Percentiles rank a stretch among this genome's conserved stretches.
phyloP scores from a whole-genome alignment of 23 red algal species.

The Chondrus crispus region DNA sequence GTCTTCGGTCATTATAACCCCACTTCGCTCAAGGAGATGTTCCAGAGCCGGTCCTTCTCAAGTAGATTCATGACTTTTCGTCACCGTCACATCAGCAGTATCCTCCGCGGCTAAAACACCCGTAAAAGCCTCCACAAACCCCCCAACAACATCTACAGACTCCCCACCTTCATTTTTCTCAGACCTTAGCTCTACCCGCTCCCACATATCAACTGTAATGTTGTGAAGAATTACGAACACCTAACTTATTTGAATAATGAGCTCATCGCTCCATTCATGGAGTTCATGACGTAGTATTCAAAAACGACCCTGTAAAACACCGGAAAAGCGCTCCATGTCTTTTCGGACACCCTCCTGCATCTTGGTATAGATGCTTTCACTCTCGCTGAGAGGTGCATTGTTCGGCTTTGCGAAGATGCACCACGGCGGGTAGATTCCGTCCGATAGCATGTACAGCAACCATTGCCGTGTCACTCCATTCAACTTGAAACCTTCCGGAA shows the following conservation, averaged over 20 bases:
- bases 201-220: not conserved
- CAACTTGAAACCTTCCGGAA: constrained; percentile 1
- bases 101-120: not conserved
- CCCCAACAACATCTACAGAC: not conserved
- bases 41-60: not conserved
- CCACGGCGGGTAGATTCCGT: constrained; percentile 30
- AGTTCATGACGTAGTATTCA: not conserved
- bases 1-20: not conserved
- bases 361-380: not conserved
- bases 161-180: not conserved
- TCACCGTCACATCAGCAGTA: not conserved
- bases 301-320: constrained; percentile 16
- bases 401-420: constrained; percentile 6
- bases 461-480: not conserved
- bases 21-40: not conserved
- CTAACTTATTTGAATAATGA: not conserved
- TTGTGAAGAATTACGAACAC: constrained; percentile 14
- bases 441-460: not conserved
- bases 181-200: not conserved
- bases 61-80: not conserved
- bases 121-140: not conserved
- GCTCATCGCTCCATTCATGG: not conserved
- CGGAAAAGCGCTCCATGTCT: constrained; percentile 33
- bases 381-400: not conserved
- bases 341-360: constrained; percentile 6